phyloP scores from a whole-genome alignment of 1,139 yeast species.

The Candida mesenterica region DNA sequence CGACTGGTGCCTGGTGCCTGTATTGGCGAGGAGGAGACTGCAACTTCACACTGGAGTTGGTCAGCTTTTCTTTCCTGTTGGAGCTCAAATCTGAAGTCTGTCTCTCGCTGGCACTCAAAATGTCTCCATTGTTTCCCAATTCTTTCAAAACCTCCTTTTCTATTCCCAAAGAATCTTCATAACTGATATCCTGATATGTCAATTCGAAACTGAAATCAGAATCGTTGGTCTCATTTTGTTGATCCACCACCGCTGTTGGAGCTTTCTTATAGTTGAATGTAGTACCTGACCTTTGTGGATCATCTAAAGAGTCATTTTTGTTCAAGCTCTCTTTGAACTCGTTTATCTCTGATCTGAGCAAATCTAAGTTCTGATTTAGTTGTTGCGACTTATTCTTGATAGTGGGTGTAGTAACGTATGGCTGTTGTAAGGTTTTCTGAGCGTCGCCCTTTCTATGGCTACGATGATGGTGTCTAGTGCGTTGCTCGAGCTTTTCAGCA shows the following conservation, averaged over 20 bases:
- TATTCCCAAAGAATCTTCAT: conserved; percentile 42
- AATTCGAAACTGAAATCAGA: conserved; percentile 43
- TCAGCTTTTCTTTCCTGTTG: no score
- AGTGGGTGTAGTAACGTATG: conserved; percentile 16
- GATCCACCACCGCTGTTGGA: not conserved
- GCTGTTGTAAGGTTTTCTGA: conserved; percentile 14
- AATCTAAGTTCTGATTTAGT: conserved; percentile 43
- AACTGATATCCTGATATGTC: conserved; percentile 40
- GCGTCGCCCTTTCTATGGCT: conserved; percentile 11
- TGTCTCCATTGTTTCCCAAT: not conserved
- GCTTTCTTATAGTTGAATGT: conserved; percentile 7
- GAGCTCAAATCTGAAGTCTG: not conserved
- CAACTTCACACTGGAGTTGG: no score
- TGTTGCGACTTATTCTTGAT: conserved; percentile 29
- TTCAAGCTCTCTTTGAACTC: conserved; percentile 47
- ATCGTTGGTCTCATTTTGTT: conserved; percentile 10
- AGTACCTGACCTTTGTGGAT: conserved; percentile 3
- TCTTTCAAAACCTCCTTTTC: conserved; percentile 22
- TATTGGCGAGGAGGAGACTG: conserved; percentile 11
- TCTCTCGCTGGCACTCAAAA: not conserved
- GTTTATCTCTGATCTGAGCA: conserved; percentile 44
- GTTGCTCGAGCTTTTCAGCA: conserved; percentile 10
- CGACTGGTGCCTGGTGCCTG: conserved; percentile 9
- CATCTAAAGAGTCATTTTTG: conserved; percentile 20
- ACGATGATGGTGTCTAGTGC: conserved; percentile 17